These are phyloP conservation scores for Naganishia cerealis DNA, from an alignment of 1,284 basidiomycete genomes.

Conservation along the genomic window DNA sequence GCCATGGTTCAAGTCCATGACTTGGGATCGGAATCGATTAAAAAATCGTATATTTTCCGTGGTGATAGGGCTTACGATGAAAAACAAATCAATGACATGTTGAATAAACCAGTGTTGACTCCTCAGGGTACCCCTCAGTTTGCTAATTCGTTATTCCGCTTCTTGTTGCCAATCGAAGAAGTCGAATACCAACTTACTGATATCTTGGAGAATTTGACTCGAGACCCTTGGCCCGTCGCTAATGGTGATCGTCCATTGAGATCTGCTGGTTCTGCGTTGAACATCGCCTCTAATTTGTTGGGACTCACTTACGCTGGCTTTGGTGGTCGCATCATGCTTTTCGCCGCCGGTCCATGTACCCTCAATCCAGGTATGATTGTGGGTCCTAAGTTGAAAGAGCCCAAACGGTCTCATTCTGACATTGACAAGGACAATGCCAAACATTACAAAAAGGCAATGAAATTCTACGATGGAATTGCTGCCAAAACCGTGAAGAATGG, in stretches of 20 bases:
- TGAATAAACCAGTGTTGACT: constrained; percentile 77
- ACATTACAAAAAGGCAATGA: constrained; percentile 94
- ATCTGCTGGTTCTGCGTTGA: constrained; percentile 91
- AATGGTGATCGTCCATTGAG: constrained; percentile 92
- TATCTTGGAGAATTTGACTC: constrained; percentile 82
- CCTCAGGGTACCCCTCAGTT: constrained; percentile 73
- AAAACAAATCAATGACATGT: constrained; percentile 98
- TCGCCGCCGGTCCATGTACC: constrained; percentile 92
- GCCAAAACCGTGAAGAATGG: constrained; percentile 91
- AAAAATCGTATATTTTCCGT: constrained; percentile 97
- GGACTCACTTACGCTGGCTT: constrained; percentile 96
- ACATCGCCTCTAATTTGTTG: constrained; percentile 87
- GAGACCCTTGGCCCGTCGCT: constrained; percentile 97
- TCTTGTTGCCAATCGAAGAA: constrained; percentile 88
- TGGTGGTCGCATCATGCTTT: constrained; percentile 93
- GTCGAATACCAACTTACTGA: constrained; percentile 96
- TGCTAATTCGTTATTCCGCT: constrained; percentile 84
- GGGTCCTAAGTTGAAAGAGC: constrained; percentile 90
- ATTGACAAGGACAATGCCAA: constrained; percentile 96
- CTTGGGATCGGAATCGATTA: no score
- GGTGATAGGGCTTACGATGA: constrained; percentile 97
- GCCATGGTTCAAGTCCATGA: constrained; percentile 99
- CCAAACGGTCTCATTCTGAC: constrained; percentile 97
- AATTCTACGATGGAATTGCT: constrained; percentile 96
- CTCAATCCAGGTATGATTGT: constrained; percentile 98